Percentiles rank a stretch among this genome's conserved stretches.
Conservation (phyloP, 495 filamentous ascomycete genomes). For the Neurospora sublineolata region DNA sequence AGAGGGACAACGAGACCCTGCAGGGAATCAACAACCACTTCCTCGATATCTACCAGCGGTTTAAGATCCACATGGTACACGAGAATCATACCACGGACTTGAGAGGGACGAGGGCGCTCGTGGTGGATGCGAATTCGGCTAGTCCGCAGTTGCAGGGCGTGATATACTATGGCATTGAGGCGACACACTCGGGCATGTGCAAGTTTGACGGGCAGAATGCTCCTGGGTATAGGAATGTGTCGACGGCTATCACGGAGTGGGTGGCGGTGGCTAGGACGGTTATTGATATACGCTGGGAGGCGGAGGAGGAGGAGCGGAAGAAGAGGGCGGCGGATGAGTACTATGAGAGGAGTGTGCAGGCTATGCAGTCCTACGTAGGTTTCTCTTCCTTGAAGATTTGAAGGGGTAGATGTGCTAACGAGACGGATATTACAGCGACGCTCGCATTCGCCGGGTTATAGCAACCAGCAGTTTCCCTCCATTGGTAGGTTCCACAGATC, state of each 20-base stretch:
- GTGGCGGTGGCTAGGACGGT: conserved; percentile 44
- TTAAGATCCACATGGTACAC: conserved; percentile 57
- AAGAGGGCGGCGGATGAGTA: conserved; percentile 30
- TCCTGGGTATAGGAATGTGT: conserved; percentile 64
- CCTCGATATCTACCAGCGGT: conserved; percentile 57
- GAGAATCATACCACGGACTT: conserved; percentile 58
- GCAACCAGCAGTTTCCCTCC: conserved; percentile 1
- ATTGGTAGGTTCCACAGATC: conserved; percentile 14
- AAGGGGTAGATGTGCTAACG: background rate
- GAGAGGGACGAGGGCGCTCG: conserved; percentile 41
- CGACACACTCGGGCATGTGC: conserved; percentile 79
- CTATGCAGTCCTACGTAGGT: conserved; percentile 30
- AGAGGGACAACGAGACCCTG: conserved; percentile 66
- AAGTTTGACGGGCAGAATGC: conserved; percentile 66
- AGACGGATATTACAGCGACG: background rate
- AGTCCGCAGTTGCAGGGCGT: conserved; percentile 64
- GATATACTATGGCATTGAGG: conserved; percentile 66
- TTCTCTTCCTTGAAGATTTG: background rate
- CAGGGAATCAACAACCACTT: conserved; percentile 74
- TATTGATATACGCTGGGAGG: conserved; percentile 50
- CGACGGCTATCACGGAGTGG: conserved; percentile 61
- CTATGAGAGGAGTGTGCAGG: conserved; percentile 20
- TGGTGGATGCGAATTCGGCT: conserved; percentile 69
- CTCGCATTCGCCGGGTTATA: conserved; percentile 1
- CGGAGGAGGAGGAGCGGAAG: conserved; percentile 46